A percentile compares a stretch with the other conserved stretches of the same genome.
These are phyloP conservation scores for Lophiotrema nucula DNA, from an alignment of 495 filamentous ascomycete species.

Conservation along the genomic window DNA sequence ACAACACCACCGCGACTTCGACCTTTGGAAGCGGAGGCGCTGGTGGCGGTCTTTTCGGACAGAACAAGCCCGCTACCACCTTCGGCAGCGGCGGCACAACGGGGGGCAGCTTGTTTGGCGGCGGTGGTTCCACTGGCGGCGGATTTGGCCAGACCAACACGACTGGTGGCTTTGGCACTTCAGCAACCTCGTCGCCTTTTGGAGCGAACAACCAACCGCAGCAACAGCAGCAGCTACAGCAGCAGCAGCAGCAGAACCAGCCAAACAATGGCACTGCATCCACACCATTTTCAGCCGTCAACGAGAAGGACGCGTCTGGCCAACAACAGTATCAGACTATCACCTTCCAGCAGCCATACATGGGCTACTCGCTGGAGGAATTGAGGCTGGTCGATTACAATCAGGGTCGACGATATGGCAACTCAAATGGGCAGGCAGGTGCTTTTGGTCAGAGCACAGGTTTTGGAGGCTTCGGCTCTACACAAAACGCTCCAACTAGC, in stretches of 20 bases:
- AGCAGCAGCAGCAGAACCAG: neutral
- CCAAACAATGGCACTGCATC: slow-evolving; percentile 66
- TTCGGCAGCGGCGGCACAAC: slow-evolving; percentile 40
- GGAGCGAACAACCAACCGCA: slow-evolving; percentile 20
- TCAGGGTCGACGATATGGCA: slow-evolving; percentile 78
- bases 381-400: slow-evolving; percentile 85
- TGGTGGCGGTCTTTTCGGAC: slow-evolving; percentile 51
- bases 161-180: slow-evolving; percentile 52
- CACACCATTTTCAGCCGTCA: slow-evolving; percentile 67
- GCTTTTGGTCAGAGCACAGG: slow-evolving; percentile 71
- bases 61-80: slow-evolving; percentile 38
- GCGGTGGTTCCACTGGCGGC: slow-evolving; percentile 27
- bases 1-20: slow-evolving; percentile 40
- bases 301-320: slow-evolving; percentile 75
- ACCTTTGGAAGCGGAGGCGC: slow-evolving; percentile 52
- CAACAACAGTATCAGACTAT: slow-evolving; percentile 85
- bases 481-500: slow-evolving; percentile 41
- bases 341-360: slow-evolving; percentile 79
- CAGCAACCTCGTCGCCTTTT: slow-evolving; percentile 35
- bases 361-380: slow-evolving; percentile 87
- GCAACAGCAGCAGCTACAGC: slow-evolving; percentile 27
- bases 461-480: slow-evolving; percentile 59
- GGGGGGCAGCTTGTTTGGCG: slow-evolving; percentile 41
- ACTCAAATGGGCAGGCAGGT: slow-evolving; percentile 73
- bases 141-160: slow-evolving; percentile 45